Evolutionary conservation across 345 rosid species (phyloP).

Genomic region (Excoecaria agallocha): DNA sequence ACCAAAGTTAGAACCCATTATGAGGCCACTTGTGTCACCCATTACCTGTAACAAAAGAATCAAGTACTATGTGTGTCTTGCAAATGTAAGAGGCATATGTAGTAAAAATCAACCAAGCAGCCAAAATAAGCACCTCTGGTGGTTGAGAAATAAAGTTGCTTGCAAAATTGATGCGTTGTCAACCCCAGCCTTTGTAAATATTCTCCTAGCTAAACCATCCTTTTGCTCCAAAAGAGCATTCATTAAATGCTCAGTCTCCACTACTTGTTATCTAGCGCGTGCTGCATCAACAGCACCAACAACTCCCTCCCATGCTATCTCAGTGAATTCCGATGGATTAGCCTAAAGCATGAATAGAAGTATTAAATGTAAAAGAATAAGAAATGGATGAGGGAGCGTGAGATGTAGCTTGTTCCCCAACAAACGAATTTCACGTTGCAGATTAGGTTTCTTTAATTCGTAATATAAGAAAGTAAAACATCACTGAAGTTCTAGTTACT

Average conservation of each 20-base stretch:
- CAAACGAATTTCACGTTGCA: too few species aligned
- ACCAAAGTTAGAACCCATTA: too few species aligned
- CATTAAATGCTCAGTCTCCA: constrained; percentile 87
- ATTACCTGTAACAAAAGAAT: too few species aligned
- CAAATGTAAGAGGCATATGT: not conserved
- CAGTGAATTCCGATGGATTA: constrained; percentile 65
- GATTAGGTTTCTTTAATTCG: too few species aligned
- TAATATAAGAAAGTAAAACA: too few species aligned
- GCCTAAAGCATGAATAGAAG: constrained; percentile 27
- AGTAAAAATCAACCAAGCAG: not conserved
- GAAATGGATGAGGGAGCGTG: too few species aligned
- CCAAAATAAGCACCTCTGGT: constrained; percentile 44
- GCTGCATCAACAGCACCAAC: constrained; percentile 72
- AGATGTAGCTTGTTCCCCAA: too few species aligned
- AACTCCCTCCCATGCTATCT: constrained; percentile 87
- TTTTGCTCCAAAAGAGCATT: constrained; percentile 87
- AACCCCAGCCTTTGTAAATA: constrained; percentile 69
- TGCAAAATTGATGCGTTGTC: constrained; percentile 71
- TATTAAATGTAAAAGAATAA: too few species aligned
- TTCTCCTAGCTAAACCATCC: constrained; percentile 76
- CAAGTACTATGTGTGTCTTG: too few species aligned
- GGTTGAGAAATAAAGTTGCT: constrained; percentile 59
- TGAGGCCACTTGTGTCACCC: too few species aligned
- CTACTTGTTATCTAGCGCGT: constrained; percentile 55
- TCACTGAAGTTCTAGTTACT: too few species aligned